Base-by-base conservation (phyloP, 1,284 basidiomycete species). In the Porogramme epimiltina region DNA sequence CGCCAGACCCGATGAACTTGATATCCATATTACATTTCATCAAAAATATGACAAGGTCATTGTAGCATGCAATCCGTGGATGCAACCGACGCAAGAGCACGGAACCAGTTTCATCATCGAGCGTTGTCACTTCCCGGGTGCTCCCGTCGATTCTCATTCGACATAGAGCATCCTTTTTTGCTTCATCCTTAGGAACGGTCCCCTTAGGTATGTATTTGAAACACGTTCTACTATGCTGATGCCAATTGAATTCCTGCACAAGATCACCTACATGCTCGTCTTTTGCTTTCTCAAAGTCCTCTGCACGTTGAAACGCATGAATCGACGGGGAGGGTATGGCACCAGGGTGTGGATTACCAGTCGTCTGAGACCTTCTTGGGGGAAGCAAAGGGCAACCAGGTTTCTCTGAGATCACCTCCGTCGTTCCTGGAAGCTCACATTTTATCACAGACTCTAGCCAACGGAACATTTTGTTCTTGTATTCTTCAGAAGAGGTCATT, bases 21-120 rank as follows among this genome's bases (percentile, higher is more conserved):
- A 65, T 57, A 23, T 71, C 67, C 51, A 62, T 65, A 24, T 70
- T 70, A 23, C 62, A 66, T 11, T 58, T 49, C 25, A 68, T 15
- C 0, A 62, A 31, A 16, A 53, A 60, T 1, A 63, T 45, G 0
- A 67, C 50, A 0, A 63, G 10, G n/a, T 61, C 56, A 18, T 63
- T 66, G 42, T 56, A 67, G 34, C 59, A 58, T 9, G 65, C 60
- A 0, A 70, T 54, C 15, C 56, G 31, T 2, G 58, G 57, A 54
- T 68, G 54, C 9, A 59, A 41, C 1, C 62, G 41, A 0, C 62
- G 31, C 0, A 67, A 18, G 0, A 54, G n/a, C 8, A 70, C 54
- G 0, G 51, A 43, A 4, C 49, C 54, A 10, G 47, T 51, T 26
- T 62, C 54, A 0, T 45, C 23, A 49, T 59, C 51, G 18, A 54